These are phyloP conservation scores for barley (Hordeum vulgare) DNA, from an alignment of 176 grass and related monocot species.

Conservation along the genomic window MorexV3_pseudomolecules_assembly NC_058522.1:559150517-559151016, in stretches of 20 bases:
- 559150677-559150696: neutral
- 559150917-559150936: too few relatives aligned
- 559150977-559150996: too few relatives aligned
- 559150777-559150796: neutral
- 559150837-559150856: slow-evolving; percentile 32
- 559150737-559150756: neutral
- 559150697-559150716: neutral
- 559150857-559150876: too few relatives aligned
- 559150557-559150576: too few relatives aligned
- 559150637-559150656: neutral
- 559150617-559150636: neutral
- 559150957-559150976: too few relatives aligned
- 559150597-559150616: neutral
- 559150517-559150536: neutral
- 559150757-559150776: slow-evolving; percentile 26
- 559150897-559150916: too few relatives aligned
- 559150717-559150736: neutral
- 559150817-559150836: slow-evolving; percentile 30
- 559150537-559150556: neutral
- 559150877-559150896: too few relatives aligned
- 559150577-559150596: too few relatives aligned
- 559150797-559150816: slow-evolving; percentile 32
- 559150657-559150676: neutral
- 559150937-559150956: too few relatives aligned
- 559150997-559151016: too few relatives aligned